These are phyloP conservation scores for Avena atlantica DNA, from an alignment of 176 grass and related monocot genomes.

Conservation along the genomic window DNA sequence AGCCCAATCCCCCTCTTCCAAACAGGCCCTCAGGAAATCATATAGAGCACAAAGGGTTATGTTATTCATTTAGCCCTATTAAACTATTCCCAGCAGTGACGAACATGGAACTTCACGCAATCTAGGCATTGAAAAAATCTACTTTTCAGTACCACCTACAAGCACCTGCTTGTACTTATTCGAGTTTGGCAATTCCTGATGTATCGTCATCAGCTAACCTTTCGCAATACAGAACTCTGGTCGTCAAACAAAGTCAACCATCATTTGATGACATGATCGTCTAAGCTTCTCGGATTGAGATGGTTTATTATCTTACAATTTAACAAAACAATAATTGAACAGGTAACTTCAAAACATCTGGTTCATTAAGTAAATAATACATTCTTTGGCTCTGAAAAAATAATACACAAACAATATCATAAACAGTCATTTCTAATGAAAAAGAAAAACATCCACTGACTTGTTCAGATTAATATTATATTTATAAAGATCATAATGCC, in stretches of 20 bases:
- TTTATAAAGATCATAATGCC: slow-evolving; percentile 27
- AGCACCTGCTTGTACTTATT: neutral
- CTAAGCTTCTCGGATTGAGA: neutral
- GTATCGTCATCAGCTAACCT: neutral
- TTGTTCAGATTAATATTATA: slow-evolving; percentile 30
- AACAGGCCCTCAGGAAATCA: slow-evolving; percentile 19
- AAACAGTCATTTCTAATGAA: neutral
- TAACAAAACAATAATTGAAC: slow-evolving; percentile 15
- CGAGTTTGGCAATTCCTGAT: neutral
- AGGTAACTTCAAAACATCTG: neutral
- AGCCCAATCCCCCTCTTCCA: slow-evolving; percentile 11
- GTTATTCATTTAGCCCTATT: neutral
- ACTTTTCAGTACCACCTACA: neutral
- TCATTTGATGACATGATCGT: neutral
- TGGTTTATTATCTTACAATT: slow-evolving; percentile 20
- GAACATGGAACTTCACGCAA: slow-evolving; percentile 1
- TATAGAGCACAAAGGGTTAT: slow-evolving; percentile 11
- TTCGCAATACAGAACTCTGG: neutral
- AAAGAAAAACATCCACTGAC: neutral
- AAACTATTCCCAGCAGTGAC: slow-evolving; percentile 22
- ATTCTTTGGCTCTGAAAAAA: slow-evolving; percentile 11
- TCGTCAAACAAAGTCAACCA: slow-evolving; percentile 19
- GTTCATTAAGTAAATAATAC: neutral
- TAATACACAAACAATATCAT: neutral
- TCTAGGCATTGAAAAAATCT: neutral